Evolutionary conservation across 202 grass and related monocot species (phyloP).

Genomic region (Eragrostis tef): DNA sequence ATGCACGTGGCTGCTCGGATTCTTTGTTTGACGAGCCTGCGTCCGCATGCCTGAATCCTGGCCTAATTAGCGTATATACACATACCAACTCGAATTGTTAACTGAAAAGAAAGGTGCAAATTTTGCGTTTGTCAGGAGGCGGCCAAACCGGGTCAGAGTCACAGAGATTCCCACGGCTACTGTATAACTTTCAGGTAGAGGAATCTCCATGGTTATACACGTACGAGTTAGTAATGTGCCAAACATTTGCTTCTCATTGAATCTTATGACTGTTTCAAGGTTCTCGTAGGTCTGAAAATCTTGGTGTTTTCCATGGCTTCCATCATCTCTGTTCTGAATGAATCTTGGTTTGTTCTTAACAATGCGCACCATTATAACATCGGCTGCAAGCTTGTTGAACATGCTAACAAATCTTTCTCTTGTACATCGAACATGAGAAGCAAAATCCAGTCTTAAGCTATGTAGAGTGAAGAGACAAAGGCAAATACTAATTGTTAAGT

Average conservation of each 20-base stretch:
- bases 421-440: too few species aligned
- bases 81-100: not conserved
- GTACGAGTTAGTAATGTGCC: too few species aligned
- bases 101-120: slow-evolving; percentile 1
- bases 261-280: slow-evolving; percentile 12
- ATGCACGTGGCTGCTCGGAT: not conserved
- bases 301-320: not conserved
- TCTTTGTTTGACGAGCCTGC: slow-evolving; percentile 3
- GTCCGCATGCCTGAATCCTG: slow-evolving; percentile 24
- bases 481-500: not conserved
- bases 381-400: not conserved
- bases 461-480: not conserved
- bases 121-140: not conserved
- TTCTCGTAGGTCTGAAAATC: slow-evolving; percentile 27
- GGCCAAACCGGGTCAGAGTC: slow-evolving; percentile 5
- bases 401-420: too few species aligned
- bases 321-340: not conserved
- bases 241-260: not conserved
- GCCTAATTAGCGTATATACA: slow-evolving; percentile 4
- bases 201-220: not conserved
- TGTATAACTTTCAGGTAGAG: not conserved
- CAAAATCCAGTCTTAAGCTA: too few species aligned
- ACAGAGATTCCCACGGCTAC: slow-evolving; percentile 24
- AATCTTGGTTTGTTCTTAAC: not conserved
- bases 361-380: too few species aligned